Evolutionary conservation across 139 green algal genomes (phyloP).

Genomic region (Asterochloris erici): DNA sequence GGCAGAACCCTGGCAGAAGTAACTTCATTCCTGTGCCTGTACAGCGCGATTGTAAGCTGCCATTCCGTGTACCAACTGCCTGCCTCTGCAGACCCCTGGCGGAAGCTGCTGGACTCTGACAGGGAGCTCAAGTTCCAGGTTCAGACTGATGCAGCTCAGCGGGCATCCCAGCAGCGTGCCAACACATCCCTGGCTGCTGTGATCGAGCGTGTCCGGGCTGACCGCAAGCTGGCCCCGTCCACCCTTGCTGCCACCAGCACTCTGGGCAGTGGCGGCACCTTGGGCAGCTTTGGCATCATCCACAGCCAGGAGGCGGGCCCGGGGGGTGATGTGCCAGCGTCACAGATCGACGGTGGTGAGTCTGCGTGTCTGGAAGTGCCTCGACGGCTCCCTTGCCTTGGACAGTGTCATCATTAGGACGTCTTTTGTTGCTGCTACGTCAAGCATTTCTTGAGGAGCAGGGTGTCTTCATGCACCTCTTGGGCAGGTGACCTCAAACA

Average conservation of each 20-base stretch:
- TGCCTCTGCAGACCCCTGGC: slow-evolving; percentile 1
- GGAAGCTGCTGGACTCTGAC: slow-evolving; percentile 14
- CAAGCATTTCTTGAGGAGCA: too few relatives aligned
- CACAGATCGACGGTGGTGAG: slow-evolving; percentile 17
- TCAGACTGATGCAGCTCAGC: background rate
- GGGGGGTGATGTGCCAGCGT: slow-evolving; percentile 9
- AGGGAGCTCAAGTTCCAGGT: background rate
- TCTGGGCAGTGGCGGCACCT: background rate
- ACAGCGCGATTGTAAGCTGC: too few relatives aligned
- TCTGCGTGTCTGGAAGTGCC: too few relatives aligned
- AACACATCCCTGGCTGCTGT: slow-evolving; percentile 2
- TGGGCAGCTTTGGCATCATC: slow-evolving; percentile 2
- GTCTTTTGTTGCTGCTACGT: too few relatives aligned
- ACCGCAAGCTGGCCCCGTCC: background rate
- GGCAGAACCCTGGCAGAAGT: too few relatives aligned
- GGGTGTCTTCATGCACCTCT: too few relatives aligned
- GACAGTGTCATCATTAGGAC: too few relatives aligned
- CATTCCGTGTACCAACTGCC: background rate
- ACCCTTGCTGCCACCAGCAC: slow-evolving; percentile 2
- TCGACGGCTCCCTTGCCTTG: too few relatives aligned
- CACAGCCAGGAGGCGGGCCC: background rate
- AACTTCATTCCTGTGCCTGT: too few relatives aligned
- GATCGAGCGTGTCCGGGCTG: background rate
- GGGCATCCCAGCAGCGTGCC: background rate
- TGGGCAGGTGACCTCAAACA: too few relatives aligned